These are phyloP conservation scores for Neospermospora avenae DNA, from an alignment of 2,329 filamentous ascomycete species.

Conservation along the genomic window DNA sequence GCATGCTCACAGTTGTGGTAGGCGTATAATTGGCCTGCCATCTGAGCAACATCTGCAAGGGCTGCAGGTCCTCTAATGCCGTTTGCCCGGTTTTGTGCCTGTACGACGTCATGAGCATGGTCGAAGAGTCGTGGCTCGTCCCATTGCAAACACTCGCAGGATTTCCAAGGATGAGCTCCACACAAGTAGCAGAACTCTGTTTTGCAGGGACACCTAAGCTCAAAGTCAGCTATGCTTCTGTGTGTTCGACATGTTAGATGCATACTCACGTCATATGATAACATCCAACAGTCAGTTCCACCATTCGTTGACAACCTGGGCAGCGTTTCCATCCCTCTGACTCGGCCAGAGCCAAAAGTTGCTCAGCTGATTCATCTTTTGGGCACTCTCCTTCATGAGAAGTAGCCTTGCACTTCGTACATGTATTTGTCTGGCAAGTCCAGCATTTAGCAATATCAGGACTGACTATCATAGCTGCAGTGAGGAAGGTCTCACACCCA, in stretches of 20 bases:
- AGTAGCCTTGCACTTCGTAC: constrained; percentile 45
- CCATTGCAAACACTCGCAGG: constrained; percentile 38
- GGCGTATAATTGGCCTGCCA: constrained; percentile 25
- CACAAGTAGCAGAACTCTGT: constrained; percentile 45
- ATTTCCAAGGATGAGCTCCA: constrained; percentile 36
- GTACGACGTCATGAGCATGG: constrained; percentile 34
- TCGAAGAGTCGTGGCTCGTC: constrained; percentile 34
- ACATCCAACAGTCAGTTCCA: constrained; percentile 49
- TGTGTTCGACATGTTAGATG: not conserved
- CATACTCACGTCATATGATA: constrained; percentile 51
- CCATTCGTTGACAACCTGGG: constrained; percentile 31
- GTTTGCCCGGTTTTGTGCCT: not conserved
- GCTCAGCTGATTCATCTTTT: constrained; percentile 38
- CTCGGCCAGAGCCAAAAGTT: constrained; percentile 39
- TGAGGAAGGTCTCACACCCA: constrained; percentile 46
- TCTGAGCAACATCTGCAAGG: not conserved
- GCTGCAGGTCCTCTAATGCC: not conserved
- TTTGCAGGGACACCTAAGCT: constrained; percentile 42
- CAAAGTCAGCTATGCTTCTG: not conserved
- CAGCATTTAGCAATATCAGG: constrained; percentile 37
- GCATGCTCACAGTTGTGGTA: constrained; percentile 42
- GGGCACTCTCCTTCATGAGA: constrained; percentile 47
- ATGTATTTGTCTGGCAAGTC: constrained; percentile 44
- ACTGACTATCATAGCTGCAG: constrained; percentile 28
- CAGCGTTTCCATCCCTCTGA: constrained; percentile 50